A percentile compares a stretch with the other conserved stretches of the same genome.
These are phyloP conservation scores for Candida sp. DNA, from an alignment of 1,139 yeast species.

Conservation along the genomic window DNA sequence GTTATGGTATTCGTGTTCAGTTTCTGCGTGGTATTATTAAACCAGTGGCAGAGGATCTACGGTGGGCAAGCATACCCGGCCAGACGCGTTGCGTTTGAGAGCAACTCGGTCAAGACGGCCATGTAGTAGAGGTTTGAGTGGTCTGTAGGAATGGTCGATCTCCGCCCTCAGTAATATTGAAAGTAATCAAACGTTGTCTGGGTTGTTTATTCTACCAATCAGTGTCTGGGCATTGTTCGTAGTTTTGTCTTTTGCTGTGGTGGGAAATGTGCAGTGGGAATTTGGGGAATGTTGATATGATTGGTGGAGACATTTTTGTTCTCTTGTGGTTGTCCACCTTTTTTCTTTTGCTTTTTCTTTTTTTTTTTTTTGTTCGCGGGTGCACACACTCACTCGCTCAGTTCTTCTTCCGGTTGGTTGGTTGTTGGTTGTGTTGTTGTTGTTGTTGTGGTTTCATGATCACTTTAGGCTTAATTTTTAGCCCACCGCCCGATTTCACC, in stretches of 20 bases:
- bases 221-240: not conserved
- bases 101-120: no score
- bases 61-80: not conserved
- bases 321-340: not conserved
- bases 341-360: not conserved
- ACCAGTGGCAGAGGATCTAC: not conserved
- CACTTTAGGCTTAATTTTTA: not conserved
- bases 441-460: not conserved
- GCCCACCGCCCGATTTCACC: not conserved
- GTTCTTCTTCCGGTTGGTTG: not conserved
- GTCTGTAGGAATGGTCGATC: no score
- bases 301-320: not conserved
- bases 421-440: not conserved
- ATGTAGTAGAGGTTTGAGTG: no score
- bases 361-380: slow-evolving; percentile 1
- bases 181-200: no score
- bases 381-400: not conserved
- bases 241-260: not conserved
- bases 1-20: not conserved
- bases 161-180: no score
- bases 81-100: not conserved
- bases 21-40: not conserved
- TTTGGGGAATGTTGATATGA: not conserved
- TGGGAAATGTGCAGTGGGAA: no score
- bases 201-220: no score